A percentile compares a stretch with the other conserved stretches of the same genome.
phyloP scores from a whole-genome alignment of 2,329 filamentous ascomycete species.

The Aspergillus fischeri region DNA sequence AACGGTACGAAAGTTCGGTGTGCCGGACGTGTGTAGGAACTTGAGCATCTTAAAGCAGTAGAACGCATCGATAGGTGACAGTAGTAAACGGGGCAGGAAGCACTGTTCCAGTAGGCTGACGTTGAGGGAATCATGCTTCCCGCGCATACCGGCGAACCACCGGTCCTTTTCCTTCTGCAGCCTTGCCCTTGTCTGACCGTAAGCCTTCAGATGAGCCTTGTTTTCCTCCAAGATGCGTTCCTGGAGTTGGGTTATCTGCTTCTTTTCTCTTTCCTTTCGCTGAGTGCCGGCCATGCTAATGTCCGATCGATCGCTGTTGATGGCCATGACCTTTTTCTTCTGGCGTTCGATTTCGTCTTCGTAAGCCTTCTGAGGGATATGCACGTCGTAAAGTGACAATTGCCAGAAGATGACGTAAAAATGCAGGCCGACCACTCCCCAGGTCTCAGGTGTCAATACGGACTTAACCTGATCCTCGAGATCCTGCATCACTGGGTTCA shows the following conservation, averaged over 20 bases:
- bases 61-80: slow-evolving; percentile 83
- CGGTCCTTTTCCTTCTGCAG: slow-evolving; percentile 69
- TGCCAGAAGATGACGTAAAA: slow-evolving; percentile 95
- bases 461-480: slow-evolving; percentile 66
- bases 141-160: slow-evolving; percentile 69
- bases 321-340: slow-evolving; percentile 61
- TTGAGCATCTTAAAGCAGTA: slow-evolving; percentile 84
- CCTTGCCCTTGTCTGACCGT: slow-evolving; percentile 63
- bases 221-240: slow-evolving; percentile 70
- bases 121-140: slow-evolving; percentile 64
- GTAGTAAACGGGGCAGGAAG: slow-evolving; percentile 77
- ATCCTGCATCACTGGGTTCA: slow-evolving; percentile 68
- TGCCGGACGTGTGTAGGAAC: slow-evolving; percentile 77
- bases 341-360: slow-evolving; percentile 68
- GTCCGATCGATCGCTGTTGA: slow-evolving; percentile 69
- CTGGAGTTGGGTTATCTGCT: slow-evolving; percentile 63
- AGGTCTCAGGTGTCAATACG: slow-evolving; percentile 59
- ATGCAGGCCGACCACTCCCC: slow-evolving; percentile 67
- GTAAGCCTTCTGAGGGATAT: slow-evolving; percentile 73
- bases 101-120: slow-evolving; percentile 83
- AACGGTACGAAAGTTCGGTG: slow-evolving; percentile 81
- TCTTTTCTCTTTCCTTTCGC: slow-evolving; percentile 67
- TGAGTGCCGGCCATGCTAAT: slow-evolving; percentile 62
- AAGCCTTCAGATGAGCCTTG: slow-evolving; percentile 63
- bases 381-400: slow-evolving; percentile 75